Base-by-base conservation (phyloP, 441 rosid species). In the Croton setiger region DNA sequence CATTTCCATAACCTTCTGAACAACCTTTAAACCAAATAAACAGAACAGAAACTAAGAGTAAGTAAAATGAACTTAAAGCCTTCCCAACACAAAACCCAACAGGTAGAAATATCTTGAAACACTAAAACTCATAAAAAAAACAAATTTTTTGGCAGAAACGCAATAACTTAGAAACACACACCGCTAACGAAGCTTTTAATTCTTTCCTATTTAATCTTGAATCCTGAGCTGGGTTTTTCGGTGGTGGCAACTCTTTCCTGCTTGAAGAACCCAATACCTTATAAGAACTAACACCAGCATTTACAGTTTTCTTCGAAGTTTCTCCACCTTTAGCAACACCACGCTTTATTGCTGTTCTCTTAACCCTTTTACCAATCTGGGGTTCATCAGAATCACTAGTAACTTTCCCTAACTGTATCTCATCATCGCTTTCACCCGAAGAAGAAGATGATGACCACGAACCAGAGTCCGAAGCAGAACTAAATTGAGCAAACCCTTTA, bases 1-100 rank as follows among this genome's bases (percentile, higher is more conserved):
- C 86, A 83, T 83, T 72, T 76, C 77, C 89, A 83, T 81, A 7
- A 85, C 78, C 78, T 80, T 85, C 79, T 73, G 80, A 63, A 85
- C 80, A 74, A 85, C 84, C 87, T 85, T 20, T 14, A 61, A 72
- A 55, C 2, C 48, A 49, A 59, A 64, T 36, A 13, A 8, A 41
- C 9, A 39, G 10, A 48, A 48, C 18, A 48, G 3, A 48, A 48
- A 48, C 52, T 31, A 63, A 60, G 0, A n/a, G 55, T 48, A 20
- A 56, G 4, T 35, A 18, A 51, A 69, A 60, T 18, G 15, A 54
- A 21, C n/a, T 51, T 31, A 33, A 59, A 51, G n/a, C 55, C 1
- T 51, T 51, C 18, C 23, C 3, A 51, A 5, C 4, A 51, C 55
- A 3, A 4, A 51, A 51, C 49, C 17, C 17, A 48, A 12, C 4